Evolutionary conservation across 495 filamentous ascomycete species (phyloP), one percentile per base, ranked within the genome.

Genomic region (Neurospora sp.): DNA sequence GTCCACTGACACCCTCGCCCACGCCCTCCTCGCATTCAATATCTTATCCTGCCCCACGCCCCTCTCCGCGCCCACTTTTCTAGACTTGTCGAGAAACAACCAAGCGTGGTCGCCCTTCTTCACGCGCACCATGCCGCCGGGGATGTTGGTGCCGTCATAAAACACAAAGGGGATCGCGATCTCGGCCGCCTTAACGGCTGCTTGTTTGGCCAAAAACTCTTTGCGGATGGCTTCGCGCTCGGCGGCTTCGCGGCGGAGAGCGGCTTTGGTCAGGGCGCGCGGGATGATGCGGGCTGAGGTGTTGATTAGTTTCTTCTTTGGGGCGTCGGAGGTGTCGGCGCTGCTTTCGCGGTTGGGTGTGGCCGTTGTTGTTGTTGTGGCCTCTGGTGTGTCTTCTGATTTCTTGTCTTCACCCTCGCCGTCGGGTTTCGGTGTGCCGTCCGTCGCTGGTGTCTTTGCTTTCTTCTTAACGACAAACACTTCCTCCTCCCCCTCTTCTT

Each of bases 141-240:
- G 90, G n/a, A 93, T 94, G 81, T 96, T 95, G 5, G 93, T 96
- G n/a, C 96, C 96, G 73, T 99, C 96, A 82, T 97, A 98, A 79
- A 99, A 98, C 31, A 98, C 93, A 82, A 99, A 99, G 0, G 96
- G 96, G 4, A 99, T 93, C 48, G 91, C 84, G 27, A 99, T 93
- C 78, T 97, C 94, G 35, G 94, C 93, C 41, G 89, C 89, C 83
- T 96, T 97, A 72, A 98, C 91, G 3, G 90, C 89, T 69, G 96
- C 93, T 80, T 98, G 96, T 78, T 95, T 87, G 10, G 82, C 82
- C 39, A 97, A 74, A 76, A 97, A 99, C 77, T 98, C 92, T 74
- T 93, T 93, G 11, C 95, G 90, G 54, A 97, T 82, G 46, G 89
- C 84, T 75, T 99, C 96, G 70, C 93, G 87, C 72, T 93, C 90